Evolutionary conservation across 495 filamentous ascomycete species (phyloP), one percentile per base, ranked within the genome.

Genomic region (Cryomyces minteri): DNA sequence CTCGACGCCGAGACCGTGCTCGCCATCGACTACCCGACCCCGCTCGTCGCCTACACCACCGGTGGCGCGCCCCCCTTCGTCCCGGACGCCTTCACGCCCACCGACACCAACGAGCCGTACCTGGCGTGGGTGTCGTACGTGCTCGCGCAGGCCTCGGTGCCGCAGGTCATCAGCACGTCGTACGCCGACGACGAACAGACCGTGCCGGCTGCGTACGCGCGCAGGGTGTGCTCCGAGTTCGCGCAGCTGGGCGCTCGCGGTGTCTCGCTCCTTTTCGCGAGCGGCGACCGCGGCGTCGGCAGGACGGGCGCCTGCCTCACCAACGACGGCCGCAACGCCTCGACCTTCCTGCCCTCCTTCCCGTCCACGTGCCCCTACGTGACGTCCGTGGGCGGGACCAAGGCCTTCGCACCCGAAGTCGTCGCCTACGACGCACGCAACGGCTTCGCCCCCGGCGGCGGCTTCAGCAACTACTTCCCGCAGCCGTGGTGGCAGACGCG

Each of bases 1-100:
- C 59, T 70, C 5, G 67, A 70, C 48, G 64, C 60, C 12, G 57
- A 70, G 48, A 57, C 58, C 2, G 59, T 67, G 36, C 36, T 58
- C 14, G 57, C 55, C 6, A 56, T 66, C 48, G 47, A 38, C 43
- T 63, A 44, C 31, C 59, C 59, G 0, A 58, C 50, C 12, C 55
- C 49, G 4, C 47, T 62, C 28, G 42, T 30, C 8, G 48, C 55
- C 10, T 66, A 55, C 47, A 51, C 48, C 12, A 64, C 62, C 25
- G 62, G 60, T 31, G 62, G 62, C 25, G 32, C 32, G 14, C 57
- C 60, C n/a, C 58, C 60, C 4, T 58, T 59, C 55, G 53, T 54
- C 14, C 54, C 58, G 0, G 61, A 64, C 41, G 41, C 51, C 4
- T 43, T 48, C 40, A 61, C 54, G n/a, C 59, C 61, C 6, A 58